phyloP scores from a whole-genome alignment of 2,329 filamentous ascomycete genomes.

The Didymella glomerata region DNA sequence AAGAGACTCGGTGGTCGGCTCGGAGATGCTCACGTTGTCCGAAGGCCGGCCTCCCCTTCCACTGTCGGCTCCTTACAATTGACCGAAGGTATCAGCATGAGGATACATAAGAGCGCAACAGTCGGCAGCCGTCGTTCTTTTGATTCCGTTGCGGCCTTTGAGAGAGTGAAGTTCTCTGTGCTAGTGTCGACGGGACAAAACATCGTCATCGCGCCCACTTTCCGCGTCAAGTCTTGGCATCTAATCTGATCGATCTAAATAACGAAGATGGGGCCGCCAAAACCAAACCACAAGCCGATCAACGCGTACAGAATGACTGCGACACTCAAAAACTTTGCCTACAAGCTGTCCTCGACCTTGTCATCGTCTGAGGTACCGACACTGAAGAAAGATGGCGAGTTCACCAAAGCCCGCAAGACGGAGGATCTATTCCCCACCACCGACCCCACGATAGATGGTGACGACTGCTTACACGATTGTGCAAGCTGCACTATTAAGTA shows the following conservation, averaged over 20 bases:
- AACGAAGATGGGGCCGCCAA: slow-evolving; percentile 31
- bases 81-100: slow-evolving; percentile 7
- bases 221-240: slow-evolving; percentile 43
- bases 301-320: slow-evolving; percentile 50
- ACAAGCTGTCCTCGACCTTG: slow-evolving; percentile 46
- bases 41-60: slow-evolving; percentile 7
- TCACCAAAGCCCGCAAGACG: slow-evolving; percentile 57
- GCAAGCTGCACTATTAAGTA: slow-evolving; percentile 80
- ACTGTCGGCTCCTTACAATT: slow-evolving; percentile 1
- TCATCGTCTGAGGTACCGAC: slow-evolving; percentile 44
- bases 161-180: not conserved
- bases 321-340: slow-evolving; percentile 48
- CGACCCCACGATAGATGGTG: slow-evolving; percentile 79
- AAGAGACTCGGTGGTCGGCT: slow-evolving; percentile 7
- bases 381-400: slow-evolving; percentile 51
- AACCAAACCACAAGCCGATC: slow-evolving; percentile 35
- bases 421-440: slow-evolving; percentile 76
- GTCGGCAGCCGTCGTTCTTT: not conserved
- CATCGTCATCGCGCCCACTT: slow-evolving; percentile 37
- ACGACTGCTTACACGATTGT: slow-evolving; percentile 90
- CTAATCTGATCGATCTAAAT: slow-evolving; percentile 38
- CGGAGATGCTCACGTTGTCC: slow-evolving; percentile 20
- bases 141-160: not conserved
- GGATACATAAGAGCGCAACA: not conserved
- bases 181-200: not conserved